phyloP scores from a whole-genome alignment of 495 filamentous ascomycete species.

The Letharia lupina region DNA sequence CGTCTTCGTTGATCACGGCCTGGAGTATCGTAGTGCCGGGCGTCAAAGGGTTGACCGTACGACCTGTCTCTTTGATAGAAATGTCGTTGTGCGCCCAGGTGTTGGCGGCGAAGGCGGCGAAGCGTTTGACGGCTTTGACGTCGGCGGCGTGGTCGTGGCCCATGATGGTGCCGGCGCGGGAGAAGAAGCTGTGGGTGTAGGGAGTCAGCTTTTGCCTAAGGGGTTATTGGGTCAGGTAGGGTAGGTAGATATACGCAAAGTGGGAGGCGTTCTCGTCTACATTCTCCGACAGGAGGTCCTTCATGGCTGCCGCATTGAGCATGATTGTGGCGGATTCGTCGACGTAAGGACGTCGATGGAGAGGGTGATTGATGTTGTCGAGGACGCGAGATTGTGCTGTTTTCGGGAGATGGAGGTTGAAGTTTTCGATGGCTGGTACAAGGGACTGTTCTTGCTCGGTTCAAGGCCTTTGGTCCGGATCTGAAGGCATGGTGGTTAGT shows the following conservation, averaged over 20 bases:
- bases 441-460: not conserved
- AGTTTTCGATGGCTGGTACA: not conserved
- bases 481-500: not conserved
- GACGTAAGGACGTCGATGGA: not conserved
- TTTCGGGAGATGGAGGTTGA: not conserved
- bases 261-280: slow-evolving; percentile 22
- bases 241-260: slow-evolving; percentile 19
- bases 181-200: slow-evolving; percentile 20
- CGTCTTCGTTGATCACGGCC: not conserved
- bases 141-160: slow-evolving; percentile 13
- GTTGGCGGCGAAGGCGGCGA: slow-evolving; percentile 22
- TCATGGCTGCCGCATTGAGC: slow-evolving; percentile 16
- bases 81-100: slow-evolving; percentile 19
- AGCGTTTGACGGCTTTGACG: slow-evolving; percentile 16
- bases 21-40: slow-evolving; percentile 6
- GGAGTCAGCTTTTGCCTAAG: not conserved
- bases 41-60: not conserved
- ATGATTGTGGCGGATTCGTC: not conserved
- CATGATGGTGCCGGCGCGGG: slow-evolving; percentile 24
- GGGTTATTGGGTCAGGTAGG: not conserved
- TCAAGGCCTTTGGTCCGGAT: not conserved
- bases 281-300: slow-evolving; percentile 22
- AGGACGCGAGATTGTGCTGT: not conserved
- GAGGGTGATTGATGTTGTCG: not conserved
- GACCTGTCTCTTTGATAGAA: slow-evolving; percentile 8